Conservation (phyloP, 176 grass and related monocot species). For the Rhynchospora breviuscula region DNA sequence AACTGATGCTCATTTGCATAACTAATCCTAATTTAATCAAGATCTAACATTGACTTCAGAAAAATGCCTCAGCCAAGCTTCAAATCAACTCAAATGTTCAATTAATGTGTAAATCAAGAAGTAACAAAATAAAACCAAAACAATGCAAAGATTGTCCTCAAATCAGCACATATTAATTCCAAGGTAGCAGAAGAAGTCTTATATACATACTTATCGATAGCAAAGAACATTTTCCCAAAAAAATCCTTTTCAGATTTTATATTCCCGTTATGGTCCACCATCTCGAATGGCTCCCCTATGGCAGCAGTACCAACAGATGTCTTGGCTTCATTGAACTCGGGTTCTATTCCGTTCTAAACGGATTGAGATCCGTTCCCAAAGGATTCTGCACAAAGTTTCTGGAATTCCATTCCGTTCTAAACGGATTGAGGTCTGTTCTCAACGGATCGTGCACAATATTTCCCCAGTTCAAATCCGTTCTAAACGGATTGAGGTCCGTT, state of each 20-base stretch:
- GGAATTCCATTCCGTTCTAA: no score
- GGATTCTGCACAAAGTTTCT: no score
- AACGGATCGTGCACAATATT: no score
- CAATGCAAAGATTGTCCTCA: not conserved
- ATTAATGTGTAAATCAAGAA: not conserved
- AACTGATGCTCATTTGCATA: not conserved
- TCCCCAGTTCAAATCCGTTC: no score
- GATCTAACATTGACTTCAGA: not conserved
- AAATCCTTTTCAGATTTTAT: constrained; percentile 55
- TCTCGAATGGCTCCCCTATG: constrained; percentile 65
- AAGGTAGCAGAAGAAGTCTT: not conserved
- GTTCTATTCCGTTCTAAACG: no score
- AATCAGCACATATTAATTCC: not conserved
- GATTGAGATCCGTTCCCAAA: no score
- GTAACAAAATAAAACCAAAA: not conserved
- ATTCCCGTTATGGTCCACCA: constrained; percentile 50
- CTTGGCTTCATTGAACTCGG: constrained; percentile 43
- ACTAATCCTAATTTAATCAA: not conserved
- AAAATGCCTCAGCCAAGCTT: not conserved
- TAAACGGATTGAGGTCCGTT: no score
- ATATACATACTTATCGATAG: constrained; percentile 52
- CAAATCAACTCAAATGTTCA: not conserved
- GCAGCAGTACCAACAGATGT: constrained; percentile 39
- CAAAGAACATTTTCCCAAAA: constrained; percentile 58
- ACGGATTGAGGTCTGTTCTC: no score